Conservation (phyloP, 2,329 filamentous ascomycete species). For the Fusarium guadeloupense region DNA sequence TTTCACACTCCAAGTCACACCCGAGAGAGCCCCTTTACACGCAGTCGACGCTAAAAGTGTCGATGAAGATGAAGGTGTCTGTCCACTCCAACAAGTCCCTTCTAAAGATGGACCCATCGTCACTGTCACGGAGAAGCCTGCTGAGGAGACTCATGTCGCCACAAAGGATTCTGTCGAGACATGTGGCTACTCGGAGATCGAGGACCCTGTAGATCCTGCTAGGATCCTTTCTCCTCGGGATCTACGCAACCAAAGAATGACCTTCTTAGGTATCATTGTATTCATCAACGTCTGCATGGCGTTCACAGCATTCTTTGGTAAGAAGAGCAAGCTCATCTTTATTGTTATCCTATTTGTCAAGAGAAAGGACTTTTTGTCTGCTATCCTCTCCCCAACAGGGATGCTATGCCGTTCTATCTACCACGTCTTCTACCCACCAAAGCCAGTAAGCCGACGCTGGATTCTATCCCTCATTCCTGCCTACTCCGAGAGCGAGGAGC, state of each 20-base stretch:
- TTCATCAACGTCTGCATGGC: slow-evolving; percentile 33
- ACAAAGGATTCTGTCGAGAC: slow-evolving; percentile 18
- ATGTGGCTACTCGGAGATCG: slow-evolving; percentile 28
- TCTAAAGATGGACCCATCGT: background rate
- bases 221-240: slow-evolving; percentile 15
- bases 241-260: slow-evolving; percentile 28
- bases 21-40: background rate
- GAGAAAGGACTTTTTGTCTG: slow-evolving; percentile 36
- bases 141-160: background rate
- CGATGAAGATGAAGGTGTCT: slow-evolving; percentile 2
- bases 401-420: slow-evolving; percentile 8
- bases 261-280: slow-evolving; percentile 24
- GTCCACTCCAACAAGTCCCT: background rate
- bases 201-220: slow-evolving; percentile 31
- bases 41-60: background rate
- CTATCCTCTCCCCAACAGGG: slow-evolving; percentile 26
- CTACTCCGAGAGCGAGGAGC: slow-evolving; percentile 38
- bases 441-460: slow-evolving; percentile 15
- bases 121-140: background rate
- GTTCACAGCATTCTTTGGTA: slow-evolving; percentile 24
- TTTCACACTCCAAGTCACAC: background rate
- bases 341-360: slow-evolving; percentile 31
- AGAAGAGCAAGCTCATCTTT: slow-evolving; percentile 30
- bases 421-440: slow-evolving; percentile 7
- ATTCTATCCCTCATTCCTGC: slow-evolving; percentile 37